Evolutionary conservation across 2,329 filamentous ascomycete species (phyloP), one percentile per base, ranked within the genome.

Genomic region (Camptophora hylomeconis): DNA sequence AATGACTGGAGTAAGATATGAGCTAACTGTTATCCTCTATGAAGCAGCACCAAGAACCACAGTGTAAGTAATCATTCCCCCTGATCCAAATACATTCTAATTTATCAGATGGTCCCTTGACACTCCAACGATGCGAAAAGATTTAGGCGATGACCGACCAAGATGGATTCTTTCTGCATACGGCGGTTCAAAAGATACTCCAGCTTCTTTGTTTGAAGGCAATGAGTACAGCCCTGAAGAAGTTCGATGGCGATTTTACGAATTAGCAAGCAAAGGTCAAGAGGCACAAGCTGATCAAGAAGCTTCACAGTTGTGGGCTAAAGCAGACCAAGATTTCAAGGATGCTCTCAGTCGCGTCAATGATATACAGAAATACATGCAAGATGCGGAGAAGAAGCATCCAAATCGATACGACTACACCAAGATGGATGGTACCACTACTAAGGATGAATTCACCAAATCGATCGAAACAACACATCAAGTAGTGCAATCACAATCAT

Each of bases 171-270:
- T 94, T 14, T 93, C 86, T 1, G 69, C 78, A 13, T 95, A 93
- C 52, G 81, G 75, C 0, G 84, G 86, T 0, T 79, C 78, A 3
- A 67, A 63, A 45, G 71, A 84, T 43, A 72, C 79, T 2, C 86
- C 86, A 0, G 72, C 72, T 11, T 83, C 93, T 53, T 65, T 94
- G 1, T 86, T 93, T 45, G 83, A 83, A 29, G 84, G 83, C 2
- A 69, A 84, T 11, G 87, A 95, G 52, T 78, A 84, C 51, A 92
- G 83, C 46, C 78, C 80, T 21, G 87, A 95, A 52, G 87, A 95
- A 54, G 69, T 92, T 50, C 70, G 84, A 27, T 50, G 86, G 16
- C 57, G 62, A 13, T 76, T 83, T 48, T 86, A 87, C 47, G 61
- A 74, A 29, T 70, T 70, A 2, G 59, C 64, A 21, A 66, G 70